Evolutionary conservation across 2,329 filamentous ascomycete genomes (phyloP), one percentile per base, ranked within the genome.

Genomic region (Didymella sp.): DNA sequence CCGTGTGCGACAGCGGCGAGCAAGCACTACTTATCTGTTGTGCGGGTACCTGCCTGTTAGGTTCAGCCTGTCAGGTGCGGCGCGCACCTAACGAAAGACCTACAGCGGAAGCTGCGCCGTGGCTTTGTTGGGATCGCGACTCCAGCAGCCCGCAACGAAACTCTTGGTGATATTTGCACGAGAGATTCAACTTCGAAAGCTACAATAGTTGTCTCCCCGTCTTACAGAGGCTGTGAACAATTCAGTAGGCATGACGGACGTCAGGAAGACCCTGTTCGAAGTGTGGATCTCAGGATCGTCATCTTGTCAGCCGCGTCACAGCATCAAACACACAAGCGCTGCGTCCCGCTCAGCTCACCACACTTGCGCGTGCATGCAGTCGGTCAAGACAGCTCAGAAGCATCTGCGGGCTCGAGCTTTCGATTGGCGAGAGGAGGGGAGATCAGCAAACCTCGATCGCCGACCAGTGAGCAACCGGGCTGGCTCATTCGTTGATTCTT

Each of bases 361-460:
- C 58, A 48, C 12, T 43, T 46, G 48, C 53, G 55, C 47, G 50
- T 35, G 35, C 53, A 51, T 57, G 57, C 51, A 57, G 41, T 50
- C 42, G 43, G 33, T 46, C 27, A 11, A 43, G 15, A 38, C 43
- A 38, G 19, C 24, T 41, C 37, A 50, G 25, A 42, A 22, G 11
- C 17, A 30, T 24, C 12, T 48, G 48, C 50, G 27, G 43, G 57
- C 30, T 57, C 57, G 35, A 58, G 63, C 64, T 62, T 46, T 60
- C 63, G 66, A 67, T 67, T 67, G 58, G 61, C 61, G 66, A 67
- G 48, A 57, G 28, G 41, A 38, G 41, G 43, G 44, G 61, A 60
- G 57, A 57, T 50, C 47, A 45, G 19, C 38, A 33, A 50, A 47
- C 15, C 42, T 52, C 45, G 60, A 62, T 61, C 59, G 54, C 50